Base-by-base conservation (phyloP, 257 asterid species). In the Solanum clarkiae region DNA sequence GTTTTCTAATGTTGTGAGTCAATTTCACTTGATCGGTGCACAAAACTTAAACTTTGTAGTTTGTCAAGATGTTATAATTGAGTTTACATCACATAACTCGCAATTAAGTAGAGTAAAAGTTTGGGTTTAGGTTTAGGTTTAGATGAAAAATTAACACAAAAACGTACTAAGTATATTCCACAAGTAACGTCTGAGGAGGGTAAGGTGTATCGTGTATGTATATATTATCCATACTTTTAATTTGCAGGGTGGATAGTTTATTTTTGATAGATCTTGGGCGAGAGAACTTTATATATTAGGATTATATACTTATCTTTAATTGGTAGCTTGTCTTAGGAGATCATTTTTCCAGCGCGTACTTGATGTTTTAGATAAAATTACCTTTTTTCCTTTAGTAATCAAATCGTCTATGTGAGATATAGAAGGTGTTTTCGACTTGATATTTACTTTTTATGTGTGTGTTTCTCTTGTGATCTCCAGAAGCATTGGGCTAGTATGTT, bases 401-500 rank as follows among this genome's bases (percentile, higher is more conserved):
- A 12, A 71, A 20, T 44, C 10, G 8, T 71, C 18, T 42, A 18
- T 56, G 6, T 13, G 16, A 9, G 42, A 32, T 63, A 63, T 4
- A 24, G 24, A 63, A 4, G 0, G 12, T 62, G 9, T 62, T 62
- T 12, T 0, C 40, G 40, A 24, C 42, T 63, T 49, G 14, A 17
- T 54, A 80, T 29, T 8, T 80, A 7, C 7, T 5, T 36, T 36
- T 36, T 36, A 0, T 36, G 42, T 36, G 42, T 22, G 4, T 8
- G 3, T 29, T 59, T 81, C 12, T 16, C 16, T 69, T 55, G 68
- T 11, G 26, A 29, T 84, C 5, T 40, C n/a, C 84, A 93, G 97
- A 86, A 90, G 40, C 86, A 87, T 65, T 93, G 95, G 94, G 26
- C 86, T 2, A 86, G 81, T 62, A 84, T 91, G 83, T 93, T 92